Evolutionary conservation across 129 eudicot genomes (phyloP).

Genomic region (Saposhnikovia divaricata): DNA sequence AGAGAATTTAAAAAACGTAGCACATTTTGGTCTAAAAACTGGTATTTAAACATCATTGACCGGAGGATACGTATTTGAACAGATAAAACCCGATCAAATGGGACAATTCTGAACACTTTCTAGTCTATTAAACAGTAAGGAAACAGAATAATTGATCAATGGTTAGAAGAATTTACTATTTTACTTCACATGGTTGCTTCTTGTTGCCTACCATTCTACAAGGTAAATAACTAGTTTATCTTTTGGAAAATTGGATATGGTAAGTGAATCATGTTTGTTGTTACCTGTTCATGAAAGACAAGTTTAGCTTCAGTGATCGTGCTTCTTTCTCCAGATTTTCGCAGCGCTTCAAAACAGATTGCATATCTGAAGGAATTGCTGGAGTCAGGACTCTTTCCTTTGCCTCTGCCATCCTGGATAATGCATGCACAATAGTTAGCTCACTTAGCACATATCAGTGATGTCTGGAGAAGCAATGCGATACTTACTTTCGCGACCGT

Average conservation of each 20-base stretch:
- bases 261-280: not conserved
- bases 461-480: not conserved
- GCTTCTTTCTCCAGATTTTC: constrained; percentile 94
- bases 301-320: constrained; percentile 71
- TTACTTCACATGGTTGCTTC: not conserved
- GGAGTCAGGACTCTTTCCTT: constrained; percentile 73
- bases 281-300: constrained; percentile 85
- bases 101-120: not conserved
- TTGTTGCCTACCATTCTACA: not conserved
- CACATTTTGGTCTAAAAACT: not conserved
- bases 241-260: not conserved
- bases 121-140: not conserved
- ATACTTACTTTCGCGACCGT: constrained; percentile 67
- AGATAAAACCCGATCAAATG: not conserved
- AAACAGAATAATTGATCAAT: not conserved
- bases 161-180: not conserved
- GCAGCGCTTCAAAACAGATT: constrained; percentile 62
- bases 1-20: not conserved
- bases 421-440: not conserved
- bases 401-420: constrained; percentile 88
- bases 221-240: not conserved
- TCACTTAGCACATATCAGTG: not conserved
- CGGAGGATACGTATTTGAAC: not conserved
- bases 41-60: not conserved
- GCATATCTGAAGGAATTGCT: constrained; percentile 70